Conservation (phyloP, 352 stramenopile species). For the Pythium phragmitis region DNA sequence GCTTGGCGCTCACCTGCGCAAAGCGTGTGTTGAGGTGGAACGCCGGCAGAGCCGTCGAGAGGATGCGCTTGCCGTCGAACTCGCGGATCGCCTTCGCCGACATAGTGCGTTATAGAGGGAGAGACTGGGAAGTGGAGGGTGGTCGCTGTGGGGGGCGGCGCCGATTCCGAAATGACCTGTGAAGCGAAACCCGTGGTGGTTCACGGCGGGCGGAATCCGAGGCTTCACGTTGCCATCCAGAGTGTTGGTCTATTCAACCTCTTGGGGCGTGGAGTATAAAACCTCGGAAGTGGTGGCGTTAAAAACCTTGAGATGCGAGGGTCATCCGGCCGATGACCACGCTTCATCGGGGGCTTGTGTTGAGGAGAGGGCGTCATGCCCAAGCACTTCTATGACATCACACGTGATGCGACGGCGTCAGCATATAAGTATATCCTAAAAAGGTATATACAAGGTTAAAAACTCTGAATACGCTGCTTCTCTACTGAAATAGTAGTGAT, state of each 20-base stretch:
- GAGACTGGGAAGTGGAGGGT: background rate
- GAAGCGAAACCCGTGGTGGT: background rate
- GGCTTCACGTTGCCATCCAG: conserved; percentile 7
- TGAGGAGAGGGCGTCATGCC: conserved; percentile 15
- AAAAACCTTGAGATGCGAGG: no score
- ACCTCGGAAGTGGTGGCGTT: background rate
- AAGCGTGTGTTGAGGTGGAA: conserved; percentile 78
- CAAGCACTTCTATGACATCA: conserved; percentile 28
- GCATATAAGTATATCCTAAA: background rate
- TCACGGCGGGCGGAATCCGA: background rate
- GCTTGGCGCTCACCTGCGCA: conserved; percentile 58
- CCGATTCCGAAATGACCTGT: conserved; percentile 23
- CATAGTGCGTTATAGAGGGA: conserved; percentile 51
- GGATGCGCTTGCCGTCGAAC: conserved; percentile 95
- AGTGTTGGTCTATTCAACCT: conserved; percentile 28
- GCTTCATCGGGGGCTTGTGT: background rate
- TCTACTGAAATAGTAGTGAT: conserved; percentile 11
- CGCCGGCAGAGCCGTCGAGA: conserved; percentile 74
- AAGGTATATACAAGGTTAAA: background rate
- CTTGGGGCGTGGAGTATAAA: background rate
- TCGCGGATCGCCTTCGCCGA: conserved; percentile 95
- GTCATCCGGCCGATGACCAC: background rate
- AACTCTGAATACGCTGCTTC: background rate
- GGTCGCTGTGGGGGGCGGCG: conserved; percentile 12
- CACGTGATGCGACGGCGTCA: conserved; percentile 29